phyloP scores from a whole-genome alignment of 805 yeast species.

The Saturnispora zaruensis region DNA sequence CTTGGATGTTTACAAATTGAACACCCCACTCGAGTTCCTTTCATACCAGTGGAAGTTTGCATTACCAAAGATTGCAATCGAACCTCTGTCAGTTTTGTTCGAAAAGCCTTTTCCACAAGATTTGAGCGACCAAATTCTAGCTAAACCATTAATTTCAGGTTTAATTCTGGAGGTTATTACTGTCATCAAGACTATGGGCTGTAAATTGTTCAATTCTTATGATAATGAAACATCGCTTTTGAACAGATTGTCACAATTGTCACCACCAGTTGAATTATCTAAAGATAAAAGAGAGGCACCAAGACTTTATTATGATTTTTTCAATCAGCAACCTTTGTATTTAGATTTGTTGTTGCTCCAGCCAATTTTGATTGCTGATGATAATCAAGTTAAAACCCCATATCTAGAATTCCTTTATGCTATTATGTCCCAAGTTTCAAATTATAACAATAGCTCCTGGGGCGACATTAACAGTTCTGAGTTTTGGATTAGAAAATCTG shows the following conservation, averaged over 20 bases:
- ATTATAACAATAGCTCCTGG: conserved; percentile 1
- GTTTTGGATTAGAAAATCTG: conserved; percentile 21
- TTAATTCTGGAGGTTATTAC: conserved; percentile 64
- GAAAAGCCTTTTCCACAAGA: conserved; percentile 58
- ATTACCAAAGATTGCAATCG: conserved; percentile 67
- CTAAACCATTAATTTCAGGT: conserved; percentile 80
- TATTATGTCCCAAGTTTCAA: conserved; percentile 52
- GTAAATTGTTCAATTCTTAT: conserved; percentile 58
- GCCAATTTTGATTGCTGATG: conserved; percentile 87
- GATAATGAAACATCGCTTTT: conserved; percentile 58
- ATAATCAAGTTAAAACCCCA: conserved; percentile 77
- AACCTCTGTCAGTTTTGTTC: conserved; percentile 65
- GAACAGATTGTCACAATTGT: conserved; percentile 42
- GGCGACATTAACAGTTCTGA: conserved; percentile 5
- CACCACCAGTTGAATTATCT: conserved; percentile 28
- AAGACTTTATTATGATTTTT: conserved; percentile 57
- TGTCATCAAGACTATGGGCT: conserved; percentile 69
- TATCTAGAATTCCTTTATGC: conserved; percentile 84
- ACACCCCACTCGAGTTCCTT: conserved; percentile 48
- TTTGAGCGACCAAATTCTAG: conserved; percentile 59
- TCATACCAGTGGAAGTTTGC: conserved; percentile 83
- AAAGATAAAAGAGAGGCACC: conserved; percentile 41
- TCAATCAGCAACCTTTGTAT: conserved; percentile 47
- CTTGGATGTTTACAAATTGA: conserved; percentile 41
- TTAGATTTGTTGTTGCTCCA: conserved; percentile 73